A percentile compares a stretch with the other conserved stretches of the same genome.
Evolutionary conservation across 371 early-diverging fungal genomes (phyloP).

Genomic region (Dichotomocladium elegans): DNA sequence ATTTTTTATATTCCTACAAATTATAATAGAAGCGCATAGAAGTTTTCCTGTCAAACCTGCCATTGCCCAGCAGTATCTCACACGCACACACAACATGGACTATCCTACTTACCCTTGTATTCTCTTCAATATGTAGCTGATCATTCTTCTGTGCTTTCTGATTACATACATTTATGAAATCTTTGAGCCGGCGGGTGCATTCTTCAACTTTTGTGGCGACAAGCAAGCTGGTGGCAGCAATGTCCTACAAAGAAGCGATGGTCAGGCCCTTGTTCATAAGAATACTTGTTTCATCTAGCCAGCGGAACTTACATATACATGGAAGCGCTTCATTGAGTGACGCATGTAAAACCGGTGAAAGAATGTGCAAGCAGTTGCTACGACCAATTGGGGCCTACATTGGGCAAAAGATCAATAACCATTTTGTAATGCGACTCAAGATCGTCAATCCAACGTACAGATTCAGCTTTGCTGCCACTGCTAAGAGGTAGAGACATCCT

Average conservation of each 20-base stretch:
- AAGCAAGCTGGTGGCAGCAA: constrained; percentile 73
- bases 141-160: constrained; percentile 64
- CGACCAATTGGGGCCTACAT: constrained; percentile 62
- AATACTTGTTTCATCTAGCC: neutral
- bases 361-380: constrained; percentile 68
- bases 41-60: no score
- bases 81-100: neutral
- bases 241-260: constrained; percentile 51
- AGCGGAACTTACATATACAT: constrained; percentile 60
- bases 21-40: neutral
- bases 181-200: constrained; percentile 57
- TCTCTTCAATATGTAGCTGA: constrained; percentile 36
- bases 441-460: constrained; percentile 34
- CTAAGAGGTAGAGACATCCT: constrained; percentile 62
- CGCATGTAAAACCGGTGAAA: constrained; percentile 85
- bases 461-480: constrained; percentile 60
- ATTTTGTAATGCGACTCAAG: neutral
- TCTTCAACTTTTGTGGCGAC: constrained; percentile 84
- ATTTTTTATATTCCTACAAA: constrained; percentile 65
- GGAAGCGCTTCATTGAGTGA: constrained; percentile 59
- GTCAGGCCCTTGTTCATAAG: no score
- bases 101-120: constrained; percentile 23
- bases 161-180: constrained; percentile 53
- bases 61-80: neutral
- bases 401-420: neutral